Base-by-base conservation (phyloP, 1,284 basidiomycete species). In the Moesziomyces antarcticus region DNA sequence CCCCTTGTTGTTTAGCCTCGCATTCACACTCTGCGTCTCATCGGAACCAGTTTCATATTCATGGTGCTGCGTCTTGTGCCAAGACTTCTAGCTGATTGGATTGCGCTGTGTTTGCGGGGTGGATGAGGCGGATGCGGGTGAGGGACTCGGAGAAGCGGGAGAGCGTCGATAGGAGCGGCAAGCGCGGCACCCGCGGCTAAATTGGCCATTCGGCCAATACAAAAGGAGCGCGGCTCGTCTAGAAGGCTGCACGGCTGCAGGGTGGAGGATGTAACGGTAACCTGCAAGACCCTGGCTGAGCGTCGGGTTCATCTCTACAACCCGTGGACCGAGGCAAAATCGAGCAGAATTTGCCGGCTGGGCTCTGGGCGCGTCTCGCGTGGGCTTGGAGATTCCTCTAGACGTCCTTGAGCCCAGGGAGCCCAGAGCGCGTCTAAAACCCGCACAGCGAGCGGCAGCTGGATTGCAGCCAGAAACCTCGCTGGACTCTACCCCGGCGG, bases 121-220 rank as follows among this genome's bases (percentile, higher is more conserved):
- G 6, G 27, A 8, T 4, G 21, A 8, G 41, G 10, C 20, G 41
- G 9, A 8, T 10, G 22, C 10, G 20, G 20, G 22, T 9, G n/a
- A 43, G 22, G 20, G 7, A 11, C 14, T 11, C 45, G 11, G 16
- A 8, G 22, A 14, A 5, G 21, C 16, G 22, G 43, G 20, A 24
- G 10, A 21, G 10, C 18, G 43, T 21, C 20, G 43, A n/a, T 4
- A 20, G 22, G 24, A 25, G 43, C 46, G 53, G 45, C 20, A 37
- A 40, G 30, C 30, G 46, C 45, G 54, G 54, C 54, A 24, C 3
- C 14, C 45, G 54, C 54, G 54, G 54, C 35, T 56, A 48, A 30
- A n/a, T 27, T 20, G 20, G 14, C 2, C 9, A 21, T 27, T n/a
- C n/a, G n/a, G n/a, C 24, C 1, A 25, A 25, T 5, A 25, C 24